Evolutionary conservation across 1,139 yeast genomes (phyloP).

Genomic region (Zygosaccharomyces sapae): DNA sequence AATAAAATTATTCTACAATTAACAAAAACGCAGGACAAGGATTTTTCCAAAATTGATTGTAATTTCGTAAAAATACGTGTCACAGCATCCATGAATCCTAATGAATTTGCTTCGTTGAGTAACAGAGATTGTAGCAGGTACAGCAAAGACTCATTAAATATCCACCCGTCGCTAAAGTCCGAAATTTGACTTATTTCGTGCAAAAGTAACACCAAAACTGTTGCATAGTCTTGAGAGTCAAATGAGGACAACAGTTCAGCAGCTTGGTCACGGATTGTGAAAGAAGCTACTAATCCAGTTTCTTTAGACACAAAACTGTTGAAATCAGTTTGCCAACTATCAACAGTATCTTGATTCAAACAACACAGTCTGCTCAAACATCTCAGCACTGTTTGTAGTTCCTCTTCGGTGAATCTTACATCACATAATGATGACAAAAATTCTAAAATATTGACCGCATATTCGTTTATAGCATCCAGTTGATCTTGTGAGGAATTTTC

Average conservation of each 20-base stretch:
- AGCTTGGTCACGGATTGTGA: conserved; percentile 51
- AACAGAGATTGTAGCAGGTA: conserved; percentile 30
- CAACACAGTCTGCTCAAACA: conserved; percentile 21
- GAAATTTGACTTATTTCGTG: conserved; percentile 6
- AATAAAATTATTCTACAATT: conserved; percentile 46
- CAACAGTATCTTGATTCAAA: conserved; percentile 34
- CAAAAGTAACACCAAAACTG: conserved; percentile 7
- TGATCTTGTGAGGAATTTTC: conserved; percentile 15
- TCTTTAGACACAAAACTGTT: conserved; percentile 69
- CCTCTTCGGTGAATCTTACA: conserved; percentile 14
- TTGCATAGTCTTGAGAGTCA: conserved; percentile 27
- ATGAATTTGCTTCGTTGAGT: conserved; percentile 18
- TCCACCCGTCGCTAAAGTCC: conserved; percentile 23
- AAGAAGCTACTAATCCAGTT: conserved; percentile 54
- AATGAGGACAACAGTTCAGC: conserved; percentile 38
- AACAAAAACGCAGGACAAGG: conserved; percentile 28
- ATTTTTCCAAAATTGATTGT: not conserved
- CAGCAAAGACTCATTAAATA: conserved; percentile 34
- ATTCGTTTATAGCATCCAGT: conserved; percentile 31
- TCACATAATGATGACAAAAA: conserved; percentile 30
- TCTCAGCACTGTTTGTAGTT: conserved; percentile 15
- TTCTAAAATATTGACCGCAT: conserved; percentile 34
- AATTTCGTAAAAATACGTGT: not conserved
- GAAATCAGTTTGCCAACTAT: conserved; percentile 49
- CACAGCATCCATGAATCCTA: conserved; percentile 13